Evolutionary conservation across 2,329 filamentous ascomycete genomes (phyloP), one percentile per base, ranked within the genome.

Genomic region (Botrytis pseudocinerea): DNA sequence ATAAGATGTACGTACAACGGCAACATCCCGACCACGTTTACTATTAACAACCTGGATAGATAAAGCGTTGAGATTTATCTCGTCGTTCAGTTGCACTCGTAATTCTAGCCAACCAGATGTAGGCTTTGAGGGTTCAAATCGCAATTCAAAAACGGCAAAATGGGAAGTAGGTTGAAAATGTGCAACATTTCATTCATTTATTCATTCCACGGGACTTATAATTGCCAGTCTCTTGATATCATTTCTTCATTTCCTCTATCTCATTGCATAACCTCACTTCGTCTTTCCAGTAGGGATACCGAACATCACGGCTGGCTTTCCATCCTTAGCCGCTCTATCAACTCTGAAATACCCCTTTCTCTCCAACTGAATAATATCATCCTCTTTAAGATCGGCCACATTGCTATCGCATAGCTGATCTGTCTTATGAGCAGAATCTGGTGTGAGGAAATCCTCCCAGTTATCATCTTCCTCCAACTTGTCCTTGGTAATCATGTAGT

Each of bases 301-400:
- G 83, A 92, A 92, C 73, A 92, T 85, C 32, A 92, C 86, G 44
- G 88, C 88, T 42, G 87, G 84, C 81, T 89, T 84, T 1, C 88
- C 89, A 79, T 89, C 86, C 75, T 83, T 82, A 74, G 87, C 88
- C 20, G 88, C 83, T 76, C 84, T 85, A 83, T 98, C 95, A 40
- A 97, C 91, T 70, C 95, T 88, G 85, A 93, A 98, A 84, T 93
- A 98, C 1, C 95, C 95, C 83, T 95, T 94, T 75, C 95, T 88
- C 86, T 98, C 95, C 63, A 98, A 92, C 85, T 98, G 96, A 78
- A 98, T 94, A 75, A 98, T 95, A 78, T 97, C 94, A 79, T 94
- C 93, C 81, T 90, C 91, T 87, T 94, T 94, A 63, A 98, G 85
- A 75, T 89, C 86, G 0, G 88, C 87, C 0, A 97, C 91, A 78